A percentile compares a stretch with the other conserved stretches of the same genome.
Evolutionary conservation across 805 yeast genomes (phyloP).

Genomic region (Candida khao-thaluensis): DNA sequence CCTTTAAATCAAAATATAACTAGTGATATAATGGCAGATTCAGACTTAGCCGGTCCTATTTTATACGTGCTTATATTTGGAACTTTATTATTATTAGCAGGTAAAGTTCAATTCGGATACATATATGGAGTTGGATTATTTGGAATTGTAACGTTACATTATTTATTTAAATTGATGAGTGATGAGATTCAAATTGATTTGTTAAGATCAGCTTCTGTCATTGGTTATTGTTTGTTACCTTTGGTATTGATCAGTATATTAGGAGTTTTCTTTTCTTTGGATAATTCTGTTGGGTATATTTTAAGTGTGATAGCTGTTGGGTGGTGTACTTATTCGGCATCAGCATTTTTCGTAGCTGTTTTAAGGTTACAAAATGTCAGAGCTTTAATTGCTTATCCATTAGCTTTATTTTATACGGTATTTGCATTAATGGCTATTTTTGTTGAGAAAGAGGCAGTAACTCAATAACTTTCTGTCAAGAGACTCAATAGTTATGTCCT

Average conservation of each 20-base stretch:
- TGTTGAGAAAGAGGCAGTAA: conserved; percentile 46
- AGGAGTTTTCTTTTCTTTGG: conserved; percentile 65
- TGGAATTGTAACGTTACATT: conserved; percentile 83
- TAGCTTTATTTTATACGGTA: conserved; percentile 84
- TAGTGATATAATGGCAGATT: conserved; percentile 75
- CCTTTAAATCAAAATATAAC: conserved; percentile 63
- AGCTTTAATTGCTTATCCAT: conserved; percentile 88
- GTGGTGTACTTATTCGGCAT: conserved; percentile 93
- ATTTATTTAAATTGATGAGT: conserved; percentile 85
- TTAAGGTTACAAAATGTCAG: conserved; percentile 82
- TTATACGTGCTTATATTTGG: conserved; percentile 87
- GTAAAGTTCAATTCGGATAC: conserved; percentile 95
- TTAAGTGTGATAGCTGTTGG: conserved; percentile 64
- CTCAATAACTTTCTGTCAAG: too few relatives aligned
- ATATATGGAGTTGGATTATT: conserved; percentile 93
- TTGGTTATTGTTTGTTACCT: conserved; percentile 93
- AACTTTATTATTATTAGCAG: conserved; percentile 74
- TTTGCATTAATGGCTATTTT: conserved; percentile 96
- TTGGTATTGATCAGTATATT: conserved; percentile 74
- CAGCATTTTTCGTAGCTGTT: conserved; percentile 88
- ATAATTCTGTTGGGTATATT: conserved; percentile 71
- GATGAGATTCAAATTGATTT: conserved; percentile 54
- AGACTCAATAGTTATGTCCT: too few relatives aligned
- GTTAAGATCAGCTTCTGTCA: conserved; percentile 78
- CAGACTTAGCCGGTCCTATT: conserved; percentile 94